Base-by-base conservation (phyloP, 1,284 basidiomycete genomes). In the Sanghuangporus weigelae region DNA sequence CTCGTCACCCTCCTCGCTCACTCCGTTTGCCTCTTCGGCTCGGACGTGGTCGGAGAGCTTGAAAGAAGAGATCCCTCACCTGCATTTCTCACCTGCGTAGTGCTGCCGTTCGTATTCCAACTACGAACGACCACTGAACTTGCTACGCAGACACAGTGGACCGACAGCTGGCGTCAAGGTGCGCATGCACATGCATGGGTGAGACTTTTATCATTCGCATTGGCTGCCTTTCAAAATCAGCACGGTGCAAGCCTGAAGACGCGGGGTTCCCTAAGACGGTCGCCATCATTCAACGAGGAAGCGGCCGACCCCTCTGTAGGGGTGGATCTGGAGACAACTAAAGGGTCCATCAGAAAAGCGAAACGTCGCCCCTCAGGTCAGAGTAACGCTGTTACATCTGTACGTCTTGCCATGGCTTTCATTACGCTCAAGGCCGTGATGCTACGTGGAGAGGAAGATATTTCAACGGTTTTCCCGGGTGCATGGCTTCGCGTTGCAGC, bases 401-500 rank as follows among this genome's bases (percentile, higher is more conserved):
- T 62, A 16, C 64, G 64, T 7, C 42, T 59, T 16, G 57, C 60
- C 8, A 44, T 62, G 40, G 55, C 59, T 10, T 59, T 65, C 50
- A 49, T 65, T 38, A 46, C 57, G 36, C 48, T 93, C 69, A 93
- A 93, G 72, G 74, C 86, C 44, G 81, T 92, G 65, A 68, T 87
- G 14, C 74, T 91, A 55, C 84, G 88, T 8, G 89, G 84, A 1
- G 81, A 81, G 60, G 74, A 77, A 19, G 87, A 89, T 60, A 74
- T 90, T n/a, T 83, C 83, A 1, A 70, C 72, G 0, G 72, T 75
- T 35, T 69, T 84, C 11, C 81, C 85, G 19, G 82, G 81, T 21
- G 75, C 87, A n/a, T 91, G 88, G 88, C 73, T 74, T 35, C 78
- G 83, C n/a, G 67, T 89, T 10, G 81, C 81, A 1, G 67, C 72